Evolutionary conservation across 768 basidiomycete genomes (phyloP), one percentile per base, ranked within the genome.

Genomic region (Naematelia aurantialba): DNA sequence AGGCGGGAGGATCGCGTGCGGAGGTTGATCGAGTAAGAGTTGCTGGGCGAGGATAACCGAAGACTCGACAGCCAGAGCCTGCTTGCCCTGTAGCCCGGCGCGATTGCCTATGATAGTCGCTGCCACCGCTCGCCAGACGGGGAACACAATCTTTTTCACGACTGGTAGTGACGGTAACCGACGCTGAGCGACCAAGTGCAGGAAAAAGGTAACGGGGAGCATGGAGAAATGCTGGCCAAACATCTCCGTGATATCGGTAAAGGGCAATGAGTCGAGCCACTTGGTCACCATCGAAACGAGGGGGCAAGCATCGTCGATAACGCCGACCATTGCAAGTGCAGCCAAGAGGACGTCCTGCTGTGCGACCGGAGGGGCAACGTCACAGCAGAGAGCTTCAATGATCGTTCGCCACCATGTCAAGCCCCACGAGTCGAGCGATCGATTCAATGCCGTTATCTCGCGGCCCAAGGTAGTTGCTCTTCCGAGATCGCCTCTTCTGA

Each of bases 111-210:
- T 55, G 13, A 52, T 24, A 4, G 42, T 45, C 3, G 61, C 11
- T 0, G 71, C 55, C 22, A 55, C 48, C 13, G 60, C 45, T 53
- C 65, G 67, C 72, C 72, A 73, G 2, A 63, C 3, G 11, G 65
- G 61, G 29, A 50, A 70, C 1, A 61, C 25, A 5, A 63, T 22
- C 10, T 44, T 56, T 4, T 66, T 59, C 8, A 73, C 56, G 12
- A 70, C 5, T 4, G 53, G 59, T 17, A 51, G 26, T 5, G 63
- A 58, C 14, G 59, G 53, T 14, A 70, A n/a, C 22, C 59, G 59
- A 13, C 72, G 65, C 1, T 50, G 25, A 13, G 59, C 59, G 19
- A 65, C 65, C 42, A 69, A 50, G 19, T 62, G 49, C 19, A 73
- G 53, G 12, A 70, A 53, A 14, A 70, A n/a, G 17, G 49, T 42